phyloP scores from a whole-genome alignment of 2,329 filamentous ascomycete genomes.

The Apiospora saccharicola region DNA sequence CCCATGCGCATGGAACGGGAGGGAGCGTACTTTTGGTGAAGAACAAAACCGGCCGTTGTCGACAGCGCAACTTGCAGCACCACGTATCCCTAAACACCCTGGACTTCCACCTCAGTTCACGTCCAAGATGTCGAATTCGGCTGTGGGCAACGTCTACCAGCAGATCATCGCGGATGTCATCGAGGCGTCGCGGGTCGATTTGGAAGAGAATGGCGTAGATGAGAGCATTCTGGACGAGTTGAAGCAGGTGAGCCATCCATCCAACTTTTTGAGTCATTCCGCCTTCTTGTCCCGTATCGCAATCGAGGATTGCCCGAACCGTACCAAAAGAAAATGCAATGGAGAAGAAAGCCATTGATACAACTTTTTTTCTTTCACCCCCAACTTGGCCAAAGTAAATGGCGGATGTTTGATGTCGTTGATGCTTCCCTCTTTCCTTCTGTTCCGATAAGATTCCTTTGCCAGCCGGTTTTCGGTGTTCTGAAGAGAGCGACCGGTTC shows the following conservation, averaged over 20 bases:
- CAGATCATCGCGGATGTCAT: slow-evolving; percentile 85
- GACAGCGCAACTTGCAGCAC: not conserved
- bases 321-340: not conserved
- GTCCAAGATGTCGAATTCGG: slow-evolving; percentile 63
- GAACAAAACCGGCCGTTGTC: not conserved
- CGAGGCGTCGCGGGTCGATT: slow-evolving; percentile 89
- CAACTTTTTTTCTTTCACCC: not conserved
- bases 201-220: slow-evolving; percentile 95
- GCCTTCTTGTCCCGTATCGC: not conserved
- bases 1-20: slow-evolving; percentile 5
- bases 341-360: not conserved
- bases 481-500: slow-evolving; percentile 46
- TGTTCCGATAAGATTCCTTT: not conserved
- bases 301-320: not conserved
- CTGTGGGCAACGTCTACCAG: slow-evolving; percentile 81
- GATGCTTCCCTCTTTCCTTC: not conserved
- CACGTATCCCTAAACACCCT: not conserved
- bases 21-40: slow-evolving; percentile 1
- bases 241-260: slow-evolving; percentile 72
- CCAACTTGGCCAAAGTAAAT: not conserved
- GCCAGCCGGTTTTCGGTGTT: slow-evolving; percentile 42
- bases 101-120: not conserved
- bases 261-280: slow-evolving; percentile 16
- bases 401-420: slow-evolving; percentile 31
- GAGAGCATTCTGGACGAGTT: slow-evolving; percentile 86